These are phyloP conservation scores for Pythium vanterpoolii DNA, from an alignment of 352 stramenopile species.

Conservation along the genomic window DNA sequence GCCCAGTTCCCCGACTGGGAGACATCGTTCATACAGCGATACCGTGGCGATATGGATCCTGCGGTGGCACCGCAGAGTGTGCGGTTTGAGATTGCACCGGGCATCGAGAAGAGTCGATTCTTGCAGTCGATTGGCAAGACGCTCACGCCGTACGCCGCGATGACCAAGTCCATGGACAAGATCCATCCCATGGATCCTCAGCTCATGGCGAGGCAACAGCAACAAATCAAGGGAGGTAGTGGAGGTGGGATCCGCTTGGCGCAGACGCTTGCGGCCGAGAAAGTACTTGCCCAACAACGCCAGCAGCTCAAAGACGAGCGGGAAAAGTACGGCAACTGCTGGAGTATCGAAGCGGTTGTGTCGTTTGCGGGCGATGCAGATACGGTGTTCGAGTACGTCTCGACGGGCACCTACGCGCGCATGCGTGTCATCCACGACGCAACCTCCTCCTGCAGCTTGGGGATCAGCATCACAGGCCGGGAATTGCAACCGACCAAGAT, in stretches of 20 bases:
- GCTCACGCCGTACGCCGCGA: constrained; percentile 47
- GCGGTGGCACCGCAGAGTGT: constrained; percentile 27
- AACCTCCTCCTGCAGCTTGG: constrained; percentile 13
- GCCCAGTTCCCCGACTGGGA: constrained; percentile 44
- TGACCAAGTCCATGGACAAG: constrained; percentile 45
- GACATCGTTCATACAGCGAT: not conserved
- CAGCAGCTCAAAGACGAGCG: constrained; percentile 1
- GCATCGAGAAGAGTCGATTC: constrained; percentile 57
- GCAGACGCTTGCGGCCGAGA: constrained; percentile 43
- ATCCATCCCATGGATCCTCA: constrained; percentile 32
- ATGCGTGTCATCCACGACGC: constrained; percentile 7
- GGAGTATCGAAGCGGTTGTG: constrained; percentile 57
- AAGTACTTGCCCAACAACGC: constrained; percentile 25
- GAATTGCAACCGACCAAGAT: constrained; percentile 41
- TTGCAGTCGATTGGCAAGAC: constrained; percentile 37
- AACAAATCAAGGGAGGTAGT: not conserved
- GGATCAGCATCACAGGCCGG: constrained; percentile 48
- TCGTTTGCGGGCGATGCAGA: constrained; percentile 43
- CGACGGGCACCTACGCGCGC: constrained; percentile 43
- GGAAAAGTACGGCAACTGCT: constrained; percentile 30
- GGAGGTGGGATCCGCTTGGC: constrained; percentile 48
- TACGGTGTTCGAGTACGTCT: constrained; percentile 55
- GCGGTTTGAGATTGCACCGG: constrained; percentile 43
- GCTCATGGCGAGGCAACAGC: constrained; percentile 19
- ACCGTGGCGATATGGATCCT: constrained; percentile 22